A percentile compares a stretch with the other conserved stretches of the same genome.
Conservation (phyloP, 257 asterid genomes). For the Craterostigma plantagineum region DNA sequence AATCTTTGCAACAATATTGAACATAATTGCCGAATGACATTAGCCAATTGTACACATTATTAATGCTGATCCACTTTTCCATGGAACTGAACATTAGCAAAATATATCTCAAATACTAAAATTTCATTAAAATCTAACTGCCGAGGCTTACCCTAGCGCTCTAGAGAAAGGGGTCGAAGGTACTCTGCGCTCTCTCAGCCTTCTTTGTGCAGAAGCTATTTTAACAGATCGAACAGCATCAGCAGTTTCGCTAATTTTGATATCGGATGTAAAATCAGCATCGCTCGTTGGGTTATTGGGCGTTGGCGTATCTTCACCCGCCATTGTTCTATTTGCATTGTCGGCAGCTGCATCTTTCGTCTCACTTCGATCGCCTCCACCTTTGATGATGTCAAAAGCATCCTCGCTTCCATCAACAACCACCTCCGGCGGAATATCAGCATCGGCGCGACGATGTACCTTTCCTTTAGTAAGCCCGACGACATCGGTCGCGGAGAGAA, state of each 20-base stretch:
- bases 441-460: constrained; percentile 19
- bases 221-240: constrained; percentile 5
- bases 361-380: constrained; percentile 6
- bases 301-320: constrained; percentile 3
- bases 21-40: neutral
- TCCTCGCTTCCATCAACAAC: constrained; percentile 2
- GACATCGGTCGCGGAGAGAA: constrained; percentile 57
- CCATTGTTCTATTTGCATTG: neutral
- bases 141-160: constrained; percentile 50
- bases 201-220: constrained; percentile 25
- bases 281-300: no score
- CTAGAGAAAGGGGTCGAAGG: constrained; percentile 88
- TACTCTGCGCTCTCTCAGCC: constrained; percentile 80
- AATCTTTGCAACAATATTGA: constrained; percentile 4
- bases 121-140: neutral
- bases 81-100: neutral
- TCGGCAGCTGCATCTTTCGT: constrained; percentile 8
- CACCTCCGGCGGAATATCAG: neutral
- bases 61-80: neutral
- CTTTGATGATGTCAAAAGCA: constrained; percentile 7
- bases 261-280: neutral
- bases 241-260: constrained; percentile 10
- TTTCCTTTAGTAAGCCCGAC: constrained; percentile 68
- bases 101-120: neutral
- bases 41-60: neutral